These are phyloP conservation scores for Austroboletus eburneus DNA, from an alignment of 768 basidiomycete species.

Conservation along the genomic window DNA sequence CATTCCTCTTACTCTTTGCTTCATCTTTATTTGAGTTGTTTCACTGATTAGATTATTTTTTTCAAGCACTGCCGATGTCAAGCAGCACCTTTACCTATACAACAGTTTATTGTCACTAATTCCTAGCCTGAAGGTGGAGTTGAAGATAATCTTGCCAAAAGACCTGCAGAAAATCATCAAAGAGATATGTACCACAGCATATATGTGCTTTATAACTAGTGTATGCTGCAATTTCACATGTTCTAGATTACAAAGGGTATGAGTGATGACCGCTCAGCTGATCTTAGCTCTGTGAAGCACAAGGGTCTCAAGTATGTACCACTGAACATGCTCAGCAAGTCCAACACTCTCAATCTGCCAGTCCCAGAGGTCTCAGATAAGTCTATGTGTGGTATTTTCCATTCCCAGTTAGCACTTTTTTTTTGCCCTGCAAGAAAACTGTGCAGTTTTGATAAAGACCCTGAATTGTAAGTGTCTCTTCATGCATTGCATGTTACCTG, in stretches of 20 bases:
- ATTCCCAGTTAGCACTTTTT: not conserved
- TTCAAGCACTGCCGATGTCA: too few species aligned
- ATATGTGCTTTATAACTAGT: not conserved
- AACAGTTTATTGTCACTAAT: not conserved
- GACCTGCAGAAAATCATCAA: not conserved
- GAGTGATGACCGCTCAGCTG: not conserved
- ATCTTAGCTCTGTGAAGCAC: not conserved
- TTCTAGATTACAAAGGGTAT: not conserved
- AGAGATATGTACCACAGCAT: not conserved
- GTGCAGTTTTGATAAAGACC: not conserved
- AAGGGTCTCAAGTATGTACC: not conserved
- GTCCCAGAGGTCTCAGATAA: conserved; percentile 2
- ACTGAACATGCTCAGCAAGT: not conserved
- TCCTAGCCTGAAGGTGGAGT: not conserved
- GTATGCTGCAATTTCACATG: not conserved
- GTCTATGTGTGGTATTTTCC: conserved; percentile 1
- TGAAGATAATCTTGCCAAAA: not conserved
- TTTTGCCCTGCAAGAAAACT: not conserved
- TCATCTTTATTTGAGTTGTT: too few species aligned
- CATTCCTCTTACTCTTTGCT: too few species aligned
- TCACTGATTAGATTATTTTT: not conserved
- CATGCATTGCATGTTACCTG: not conserved
- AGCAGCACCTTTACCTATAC: not conserved
- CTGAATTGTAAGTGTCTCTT: not conserved
- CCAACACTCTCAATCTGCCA: not conserved